A percentile compares a stretch with the other conserved stretches of the same genome.
Conservation (phyloP, 345 rosid genomes). For the Noccaea bulbosa region DNA sequence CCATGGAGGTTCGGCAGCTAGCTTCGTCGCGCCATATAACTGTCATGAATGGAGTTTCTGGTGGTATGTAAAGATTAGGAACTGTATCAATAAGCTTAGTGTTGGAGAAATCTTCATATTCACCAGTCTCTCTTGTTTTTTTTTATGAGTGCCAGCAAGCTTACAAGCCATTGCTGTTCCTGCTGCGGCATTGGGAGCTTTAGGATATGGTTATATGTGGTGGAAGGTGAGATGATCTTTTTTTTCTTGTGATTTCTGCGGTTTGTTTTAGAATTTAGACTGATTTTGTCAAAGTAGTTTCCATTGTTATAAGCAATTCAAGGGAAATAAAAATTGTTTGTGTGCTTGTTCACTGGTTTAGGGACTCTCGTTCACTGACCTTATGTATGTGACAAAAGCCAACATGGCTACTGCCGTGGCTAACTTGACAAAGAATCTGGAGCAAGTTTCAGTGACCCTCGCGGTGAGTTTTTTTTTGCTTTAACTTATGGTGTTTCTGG, state of each 20-base stretch:
- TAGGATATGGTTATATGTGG: conserved; percentile 99
- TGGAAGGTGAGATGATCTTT: conserved; percentile 71
- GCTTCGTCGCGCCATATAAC: conserved; percentile 74
- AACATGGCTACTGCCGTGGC: conserved; percentile 83
- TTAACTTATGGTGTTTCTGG: background rate
- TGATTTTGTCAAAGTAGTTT: background rate
- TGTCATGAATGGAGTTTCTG: conserved; percentile 71
- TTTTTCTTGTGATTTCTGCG: background rate
- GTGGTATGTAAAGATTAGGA: conserved; percentile 45
- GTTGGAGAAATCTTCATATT: background rate
- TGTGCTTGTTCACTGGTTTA: conserved; percentile 37
- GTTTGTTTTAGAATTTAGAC: background rate
- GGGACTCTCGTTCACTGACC: conserved; percentile 88
- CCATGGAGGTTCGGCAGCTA: conserved; percentile 70
- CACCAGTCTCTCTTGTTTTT: background rate
- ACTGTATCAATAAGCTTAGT: background rate
- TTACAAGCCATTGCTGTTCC: conserved; percentile 63
- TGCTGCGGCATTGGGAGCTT: conserved; percentile 81
- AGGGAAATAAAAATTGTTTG: background rate
- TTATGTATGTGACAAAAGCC: conserved; percentile 86
- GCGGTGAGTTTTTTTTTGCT: conserved; percentile 58
- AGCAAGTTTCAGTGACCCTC: conserved; percentile 70
- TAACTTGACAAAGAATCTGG: conserved; percentile 82
- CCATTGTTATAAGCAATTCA: background rate
- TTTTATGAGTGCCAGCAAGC: conserved; percentile 22